Evolutionary conservation across 192 early-diverging fungal species (phyloP), one percentile per base, ranked within the genome.

Genomic region (Rhizophagus prolifer): DNA sequence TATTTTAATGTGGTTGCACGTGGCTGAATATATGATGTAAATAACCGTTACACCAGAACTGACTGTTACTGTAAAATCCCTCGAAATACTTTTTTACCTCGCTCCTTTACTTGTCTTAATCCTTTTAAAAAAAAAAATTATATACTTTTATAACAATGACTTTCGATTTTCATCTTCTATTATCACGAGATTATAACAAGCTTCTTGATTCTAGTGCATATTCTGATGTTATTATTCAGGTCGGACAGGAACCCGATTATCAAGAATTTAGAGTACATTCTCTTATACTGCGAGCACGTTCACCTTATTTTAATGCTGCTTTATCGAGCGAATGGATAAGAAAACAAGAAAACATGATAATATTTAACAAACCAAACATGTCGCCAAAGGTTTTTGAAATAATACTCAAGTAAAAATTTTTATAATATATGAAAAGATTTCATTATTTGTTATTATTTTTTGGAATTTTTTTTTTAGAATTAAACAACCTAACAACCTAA

Each of bases 321-420:
- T 72, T 78, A 12, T 63, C 70, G 12, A 60, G 62, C 36, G 28
- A 38, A 26, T 73, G 65, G 28, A 62, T 72, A 38, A 63, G 30
- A 2, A 25, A 44, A 46, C 58, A 74, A 7, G 58, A 58, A 30
- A 68, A 68, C 5, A 73, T 65, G n/a, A 73, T 72, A 58, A 36
- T 61, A 12, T 78, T 78, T 78, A 70, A 73, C 3, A 54, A 70
- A n/a, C 77, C 77, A 25, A 34, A 78, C 21, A 71, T 78, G n/a
- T 70, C 65, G 19, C 54, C 71, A 61, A n/a, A 73, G 25, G 70
- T 68, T 50, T 78, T 63, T 26, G 61, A 63, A 28, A 26, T 63
- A 14, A 26, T 63, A 4, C 28, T 63, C 23, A 25, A 26, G 61
- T 63, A 28, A 63, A 28, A 13, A 63, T 63, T 63, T 63, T 14